These are phyloP conservation scores for Trametes sp. DNA, from an alignment of 1,284 basidiomycete genomes.

Conservation along the genomic window DNA sequence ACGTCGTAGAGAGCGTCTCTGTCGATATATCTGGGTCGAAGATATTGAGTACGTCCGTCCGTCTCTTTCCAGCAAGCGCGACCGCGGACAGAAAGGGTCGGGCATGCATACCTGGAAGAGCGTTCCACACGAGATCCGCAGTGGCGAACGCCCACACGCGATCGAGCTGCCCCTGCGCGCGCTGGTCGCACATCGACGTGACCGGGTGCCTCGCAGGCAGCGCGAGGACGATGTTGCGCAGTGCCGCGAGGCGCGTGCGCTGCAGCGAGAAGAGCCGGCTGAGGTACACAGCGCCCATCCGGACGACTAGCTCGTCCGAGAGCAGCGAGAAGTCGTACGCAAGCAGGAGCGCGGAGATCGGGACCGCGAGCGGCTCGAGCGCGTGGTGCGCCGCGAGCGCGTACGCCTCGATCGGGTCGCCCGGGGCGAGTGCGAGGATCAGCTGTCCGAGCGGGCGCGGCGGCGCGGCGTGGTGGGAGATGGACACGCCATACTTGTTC, in stretches of 20 bases:
- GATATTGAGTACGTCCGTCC: background rate
- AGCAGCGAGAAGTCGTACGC: too few relatives aligned
- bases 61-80: too few relatives aligned
- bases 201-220: constrained; percentile 42
- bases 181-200: constrained; percentile 35
- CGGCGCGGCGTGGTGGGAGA: too few relatives aligned
- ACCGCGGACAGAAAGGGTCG: too few relatives aligned
- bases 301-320: background rate
- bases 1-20: constrained; percentile 33
- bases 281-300: constrained; percentile 47
- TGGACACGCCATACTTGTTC: too few relatives aligned
- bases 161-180: constrained; percentile 37
- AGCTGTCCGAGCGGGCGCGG: too few relatives aligned
- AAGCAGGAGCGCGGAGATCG: too few relatives aligned
- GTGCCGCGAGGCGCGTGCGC: constrained; percentile 41
- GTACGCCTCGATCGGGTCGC: too few relatives aligned
- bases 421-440: too few relatives aligned
- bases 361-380: too few relatives aligned
- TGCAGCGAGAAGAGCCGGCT: constrained; percentile 48
- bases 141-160: constrained; percentile 43
- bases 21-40: constrained; percentile 34
- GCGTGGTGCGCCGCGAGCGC: too few relatives aligned
- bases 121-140: constrained; percentile 44
- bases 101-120: constrained; percentile 43
- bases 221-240: constrained; percentile 43